Evolutionary conservation across 352 stramenopile species (phyloP).

Genomic region (Phytophthora ramorum): DNA sequence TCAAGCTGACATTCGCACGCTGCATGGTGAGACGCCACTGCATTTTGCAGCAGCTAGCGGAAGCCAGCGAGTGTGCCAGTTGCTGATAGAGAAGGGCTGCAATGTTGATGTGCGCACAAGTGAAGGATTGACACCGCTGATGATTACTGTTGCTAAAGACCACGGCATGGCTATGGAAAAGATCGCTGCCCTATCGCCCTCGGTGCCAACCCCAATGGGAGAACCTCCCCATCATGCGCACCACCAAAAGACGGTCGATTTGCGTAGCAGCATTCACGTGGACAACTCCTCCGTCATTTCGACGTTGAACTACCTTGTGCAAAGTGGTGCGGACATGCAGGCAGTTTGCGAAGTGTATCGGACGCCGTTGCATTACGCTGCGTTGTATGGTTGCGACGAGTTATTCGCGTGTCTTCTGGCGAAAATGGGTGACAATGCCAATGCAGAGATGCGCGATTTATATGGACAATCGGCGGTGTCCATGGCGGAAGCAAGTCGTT

Average conservation of each 20-base stretch:
- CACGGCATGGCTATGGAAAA: slow-evolving; percentile 48
- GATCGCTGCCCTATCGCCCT: slow-evolving; percentile 31
- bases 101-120: slow-evolving; percentile 74
- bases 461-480: slow-evolving; percentile 63
- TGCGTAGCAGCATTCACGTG: slow-evolving; percentile 55
- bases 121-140: slow-evolving; percentile 77
- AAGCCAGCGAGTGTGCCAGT: slow-evolving; percentile 63
- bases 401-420: slow-evolving; percentile 62
- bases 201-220: slow-evolving; percentile 22
- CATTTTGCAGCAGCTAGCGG: slow-evolving; percentile 82
- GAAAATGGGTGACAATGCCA: slow-evolving; percentile 51
- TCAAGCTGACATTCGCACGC: slow-evolving; percentile 62
- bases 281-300: slow-evolving; percentile 64
- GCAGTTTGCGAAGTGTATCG: slow-evolving; percentile 77
- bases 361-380: slow-evolving; percentile 79
- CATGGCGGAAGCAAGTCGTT: slow-evolving; percentile 53
- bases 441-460: slow-evolving; percentile 68
- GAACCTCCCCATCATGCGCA: slow-evolving; percentile 12
- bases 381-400: slow-evolving; percentile 62
- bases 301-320: slow-evolving; percentile 81
- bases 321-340: slow-evolving; percentile 60
- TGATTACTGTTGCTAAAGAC: slow-evolving; percentile 72
- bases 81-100: slow-evolving; percentile 76
- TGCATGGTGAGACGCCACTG: slow-evolving; percentile 78
- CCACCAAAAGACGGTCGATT: slow-evolving; percentile 37